Evolutionary conservation across 2,329 filamentous ascomycete genomes (phyloP).

Genomic region (Diaporthe helianthi): DNA sequence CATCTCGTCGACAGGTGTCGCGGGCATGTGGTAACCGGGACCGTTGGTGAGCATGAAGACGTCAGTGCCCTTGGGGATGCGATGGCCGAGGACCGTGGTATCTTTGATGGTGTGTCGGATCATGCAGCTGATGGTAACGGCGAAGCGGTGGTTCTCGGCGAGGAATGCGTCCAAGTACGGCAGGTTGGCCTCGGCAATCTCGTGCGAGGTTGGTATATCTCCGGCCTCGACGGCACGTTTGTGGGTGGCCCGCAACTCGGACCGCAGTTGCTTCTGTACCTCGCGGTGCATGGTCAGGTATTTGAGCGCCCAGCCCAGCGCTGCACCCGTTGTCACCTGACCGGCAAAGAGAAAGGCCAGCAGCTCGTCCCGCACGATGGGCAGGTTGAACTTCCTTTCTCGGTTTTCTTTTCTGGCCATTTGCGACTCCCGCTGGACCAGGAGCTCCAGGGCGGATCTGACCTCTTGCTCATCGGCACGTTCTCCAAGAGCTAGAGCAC

Average conservation of each 20-base stretch:
- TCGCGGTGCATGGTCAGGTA: slow-evolving; percentile 38
- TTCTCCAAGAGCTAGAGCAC: no score
- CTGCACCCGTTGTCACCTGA: slow-evolving; percentile 40
- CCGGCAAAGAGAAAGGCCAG: slow-evolving; percentile 26
- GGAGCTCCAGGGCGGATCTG: slow-evolving; percentile 41
- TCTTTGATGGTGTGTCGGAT: slow-evolving; percentile 40
- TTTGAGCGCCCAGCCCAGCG: slow-evolving; percentile 41
- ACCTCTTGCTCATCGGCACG: neutral
- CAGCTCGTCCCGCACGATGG: slow-evolving; percentile 44
- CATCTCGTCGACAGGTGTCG: slow-evolving; percentile 1
- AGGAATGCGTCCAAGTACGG: slow-evolving; percentile 45
- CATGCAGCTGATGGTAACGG: slow-evolving; percentile 38
- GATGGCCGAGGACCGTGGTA: slow-evolving; percentile 39
- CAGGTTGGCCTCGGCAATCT: slow-evolving; percentile 37
- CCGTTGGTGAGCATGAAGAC: slow-evolving; percentile 34
- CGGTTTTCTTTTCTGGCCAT: slow-evolving; percentile 43
- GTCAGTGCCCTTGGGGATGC: slow-evolving; percentile 41
- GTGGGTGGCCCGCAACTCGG: neutral
- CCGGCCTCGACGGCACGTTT: slow-evolving; percentile 34
- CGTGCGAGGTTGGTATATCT: slow-evolving; percentile 38
- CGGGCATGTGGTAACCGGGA: slow-evolving; percentile 11
- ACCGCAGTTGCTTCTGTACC: slow-evolving; percentile 41
- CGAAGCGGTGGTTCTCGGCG: slow-evolving; percentile 43
- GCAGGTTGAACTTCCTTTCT: slow-evolving; percentile 41
- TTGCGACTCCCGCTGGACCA: slow-evolving; percentile 44